Percentiles rank a stretch among this genome's conserved stretches.
Conservation (phyloP, 805 yeast species). For the Jamesozyma jinghongensis region DNA sequence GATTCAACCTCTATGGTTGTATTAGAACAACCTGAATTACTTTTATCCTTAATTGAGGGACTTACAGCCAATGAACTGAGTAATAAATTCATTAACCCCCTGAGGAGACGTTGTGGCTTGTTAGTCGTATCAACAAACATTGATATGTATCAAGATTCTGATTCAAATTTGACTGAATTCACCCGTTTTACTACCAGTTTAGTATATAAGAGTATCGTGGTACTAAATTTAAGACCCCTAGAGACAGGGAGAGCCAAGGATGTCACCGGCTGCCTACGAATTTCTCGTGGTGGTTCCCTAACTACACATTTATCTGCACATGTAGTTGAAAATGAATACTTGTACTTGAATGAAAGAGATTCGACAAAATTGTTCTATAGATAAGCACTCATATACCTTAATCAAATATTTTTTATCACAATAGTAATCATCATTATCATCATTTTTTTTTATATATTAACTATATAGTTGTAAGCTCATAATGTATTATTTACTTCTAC, state of each 20-base stretch:
- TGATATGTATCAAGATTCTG: constrained; percentile 11
- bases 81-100: constrained; percentile 20
- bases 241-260: constrained; percentile 78
- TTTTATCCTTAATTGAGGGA: constrained; percentile 21
- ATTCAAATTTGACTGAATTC: constrained; percentile 18
- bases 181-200: constrained; percentile 17
- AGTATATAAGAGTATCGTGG: constrained; percentile 19
- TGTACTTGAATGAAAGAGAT: constrained; percentile 52
- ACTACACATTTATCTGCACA: constrained; percentile 12
- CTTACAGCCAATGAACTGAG: constrained; percentile 23
- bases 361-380: constrained; percentile 35
- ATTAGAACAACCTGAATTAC: constrained; percentile 28
- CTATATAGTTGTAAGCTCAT: too few relatives aligned
- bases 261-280: constrained; percentile 60
- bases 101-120: constrained; percentile 17
- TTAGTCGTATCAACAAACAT: constrained; percentile 19
- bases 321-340: constrained; percentile 52
- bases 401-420: neutral
- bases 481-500: constrained; percentile 17
- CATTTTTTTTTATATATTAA: too few relatives aligned
- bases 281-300: constrained; percentile 45
- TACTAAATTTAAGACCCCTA: constrained; percentile 53
- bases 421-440: too few relatives aligned
- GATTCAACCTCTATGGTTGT: constrained; percentile 13
- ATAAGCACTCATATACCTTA: constrained; percentile 9